A percentile compares a stretch with the other conserved stretches of the same genome.
Conservation (phyloP, 768 basidiomycete genomes). For the Phanerodontia chrysosporium region DNA sequence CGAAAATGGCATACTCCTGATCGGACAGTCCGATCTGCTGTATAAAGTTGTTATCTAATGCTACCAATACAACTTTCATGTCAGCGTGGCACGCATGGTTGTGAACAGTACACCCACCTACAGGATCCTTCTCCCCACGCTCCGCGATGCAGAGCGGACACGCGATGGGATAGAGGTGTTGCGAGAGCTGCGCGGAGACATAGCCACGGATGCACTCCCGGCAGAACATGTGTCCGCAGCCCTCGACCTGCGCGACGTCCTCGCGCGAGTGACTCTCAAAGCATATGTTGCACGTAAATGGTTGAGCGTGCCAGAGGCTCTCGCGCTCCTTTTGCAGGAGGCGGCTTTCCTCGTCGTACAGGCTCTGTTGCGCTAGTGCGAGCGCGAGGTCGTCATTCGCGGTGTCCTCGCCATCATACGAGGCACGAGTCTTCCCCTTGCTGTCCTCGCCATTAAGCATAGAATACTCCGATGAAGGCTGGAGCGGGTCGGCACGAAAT, state of each 20-base stretch:
- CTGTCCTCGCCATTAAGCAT: too few species aligned
- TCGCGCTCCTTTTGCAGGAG: conserved; percentile 30
- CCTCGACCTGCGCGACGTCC: conserved; percentile 35
- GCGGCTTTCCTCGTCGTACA: conserved; percentile 39
- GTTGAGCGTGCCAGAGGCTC: conserved; percentile 21
- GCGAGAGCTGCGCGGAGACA: conserved; percentile 41
- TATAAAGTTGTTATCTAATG: conserved; percentile 35
- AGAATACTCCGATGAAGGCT: too few species aligned
- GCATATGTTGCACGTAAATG: conserved; percentile 54
- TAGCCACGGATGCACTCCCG: conserved; percentile 44
- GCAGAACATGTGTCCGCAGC: conserved; percentile 53
- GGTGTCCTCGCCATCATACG: neutral
- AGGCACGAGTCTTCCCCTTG: neutral
- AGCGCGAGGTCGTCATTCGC: conserved; percentile 15
- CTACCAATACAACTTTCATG: conserved; percentile 36
- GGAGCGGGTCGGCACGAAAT: too few species aligned
- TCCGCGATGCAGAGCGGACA: conserved; percentile 53
- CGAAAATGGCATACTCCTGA: conserved; percentile 35
- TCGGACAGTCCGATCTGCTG: conserved; percentile 43
- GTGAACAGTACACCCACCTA: conserved; percentile 25
- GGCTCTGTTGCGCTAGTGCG: conserved; percentile 31
- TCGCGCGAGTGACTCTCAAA: conserved; percentile 44
- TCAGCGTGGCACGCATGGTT: conserved; percentile 35
- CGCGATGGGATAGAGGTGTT: conserved; percentile 53
- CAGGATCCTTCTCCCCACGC: conserved; percentile 19